These are phyloP conservation scores for Geosmithia putterillii DNA, from an alignment of 2,329 filamentous ascomycete species.

Conservation along the genomic window DNA sequence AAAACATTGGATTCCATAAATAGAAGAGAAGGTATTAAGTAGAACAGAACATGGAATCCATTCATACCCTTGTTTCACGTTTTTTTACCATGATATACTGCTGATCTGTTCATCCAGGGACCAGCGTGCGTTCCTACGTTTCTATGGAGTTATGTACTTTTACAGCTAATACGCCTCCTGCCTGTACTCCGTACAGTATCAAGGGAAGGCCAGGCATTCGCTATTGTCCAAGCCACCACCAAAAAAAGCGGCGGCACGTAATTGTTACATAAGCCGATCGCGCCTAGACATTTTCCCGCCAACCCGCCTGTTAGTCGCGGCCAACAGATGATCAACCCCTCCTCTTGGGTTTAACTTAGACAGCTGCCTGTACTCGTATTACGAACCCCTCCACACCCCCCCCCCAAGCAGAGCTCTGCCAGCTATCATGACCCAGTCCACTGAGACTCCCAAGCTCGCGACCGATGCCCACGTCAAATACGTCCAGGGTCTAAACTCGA, in stretches of 20 bases:
- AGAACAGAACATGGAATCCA: too few species aligned
- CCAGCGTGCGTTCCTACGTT: too few species aligned
- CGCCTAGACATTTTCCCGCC: not conserved
- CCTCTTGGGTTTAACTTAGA: not conserved
- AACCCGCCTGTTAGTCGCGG: not conserved
- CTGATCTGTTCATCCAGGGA: too few species aligned
- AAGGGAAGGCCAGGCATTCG: too few species aligned
- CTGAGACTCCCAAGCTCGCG: slow-evolving; percentile 25
- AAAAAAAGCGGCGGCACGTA: not conserved
- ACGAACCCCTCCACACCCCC: not conserved
- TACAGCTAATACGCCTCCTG: too few species aligned
- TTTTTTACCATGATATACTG: too few species aligned
- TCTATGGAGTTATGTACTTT: too few species aligned
- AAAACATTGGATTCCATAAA: not conserved
- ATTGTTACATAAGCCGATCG: not conserved
- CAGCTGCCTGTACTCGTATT: too few species aligned
- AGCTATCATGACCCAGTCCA: slow-evolving; percentile 15
- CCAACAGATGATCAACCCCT: not conserved
- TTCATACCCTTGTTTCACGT: too few species aligned
- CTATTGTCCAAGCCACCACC: too few species aligned
- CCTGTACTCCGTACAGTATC: too few species aligned
- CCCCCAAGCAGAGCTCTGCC: not conserved
- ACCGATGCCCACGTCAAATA: slow-evolving; percentile 68
- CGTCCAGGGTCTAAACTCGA: slow-evolving; percentile 82
- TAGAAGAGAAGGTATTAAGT: not conserved